Base-by-base conservation (phyloP, 768 basidiomycete species). In the Macrolepiota fuliginosa region DNA sequence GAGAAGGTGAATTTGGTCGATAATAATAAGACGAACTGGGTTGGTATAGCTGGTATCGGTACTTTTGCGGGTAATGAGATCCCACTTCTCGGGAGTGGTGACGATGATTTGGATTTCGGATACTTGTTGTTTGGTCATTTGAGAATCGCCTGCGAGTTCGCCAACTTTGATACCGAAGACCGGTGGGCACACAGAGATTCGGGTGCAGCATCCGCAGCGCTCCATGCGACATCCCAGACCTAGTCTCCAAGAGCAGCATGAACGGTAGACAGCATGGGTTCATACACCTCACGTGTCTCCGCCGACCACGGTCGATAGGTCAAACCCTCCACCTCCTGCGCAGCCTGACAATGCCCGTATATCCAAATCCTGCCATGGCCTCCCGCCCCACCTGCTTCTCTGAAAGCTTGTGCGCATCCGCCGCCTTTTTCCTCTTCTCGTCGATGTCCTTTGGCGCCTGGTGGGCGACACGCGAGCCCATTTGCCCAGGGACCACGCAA, bases 31-130 rank as follows among this genome's bases (percentile, higher is more conserved):
- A 5, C 94, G 87, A 15, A 98, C 96, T 55, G 98, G 87, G 71
- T 97, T 98, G 51, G 95, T 98, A 73, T 98, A 98, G 64, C 90
- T 92, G 19, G 93, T 95, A 68, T 98, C 97, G 0, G 96, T 96
- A 66, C 88, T 92, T 79, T 99, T 99, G 68, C 97, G 90, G 4
- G 96, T 98, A 72, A 99, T 96, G 69, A 99, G 97, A 67, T 99
- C 96, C 94, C 94, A 99, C 73, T 99, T 98, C 77, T 32, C 29
- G 7, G 29, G 29, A 32, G 29, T 32, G 29, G 7, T 32, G 29
- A 32, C 29, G 29, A 32, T 32, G 29, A 32, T 32, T 32, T 32
- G 29, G 29, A 7, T 32, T 32, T 32, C 29, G 7, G 94, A 32
- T 32, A 7, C 29, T 73, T 98, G 96, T 63, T 92, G 29, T 32